Base-by-base conservation (phyloP, 352 stramenopile species). In the Phytophthora niederhauseri region DNA sequence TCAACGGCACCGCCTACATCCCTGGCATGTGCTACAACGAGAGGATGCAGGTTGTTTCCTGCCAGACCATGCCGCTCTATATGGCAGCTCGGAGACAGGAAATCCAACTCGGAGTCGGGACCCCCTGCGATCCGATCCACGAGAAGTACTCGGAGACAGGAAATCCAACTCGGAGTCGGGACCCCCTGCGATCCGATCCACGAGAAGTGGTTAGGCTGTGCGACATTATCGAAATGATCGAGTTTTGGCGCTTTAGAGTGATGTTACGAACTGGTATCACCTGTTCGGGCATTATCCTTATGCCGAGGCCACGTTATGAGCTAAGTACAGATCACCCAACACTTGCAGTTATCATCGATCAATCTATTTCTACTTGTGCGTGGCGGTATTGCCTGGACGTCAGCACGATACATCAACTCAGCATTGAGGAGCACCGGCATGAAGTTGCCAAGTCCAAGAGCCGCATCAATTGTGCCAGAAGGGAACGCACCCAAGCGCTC, bases 151-250 rank as follows among this genome's bases (percentile, higher is more conserved):
- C n/a, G n/a, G n/a, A n/a, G n/a, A 17, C 48, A 64, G 6, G 61
- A 69, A 24, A 77, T 77, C 6, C 58, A 70, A n/a, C 59, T 59
- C 26, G 69, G 64, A 48, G 54, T 64, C 11, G 75, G 71, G 2
- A 20, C 30, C 7, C 24, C 28, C 9, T 82, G 75, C 22, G 66
- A 78, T 45, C 46, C 60, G 0, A 24, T 19, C 7, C 54, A 67
- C 3, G 72, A 82, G 26, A 62, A 65, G 2, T 80, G 68, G 64
- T 60, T 80, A 12, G 72, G 72, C 5, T 82, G 75, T 19, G 4
- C n/a, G 6, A 3, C 26, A 51, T 11, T 6, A 1, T 49, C 41
- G 15, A 49, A 49, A 49, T 49, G 41, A 6, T n/a, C 14, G 12
- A 15, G 34, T 15, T 15, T 41, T 34, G 30, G 30, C 30, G 8